A percentile compares a stretch with the other conserved stretches of the same genome.
These are phyloP conservation scores for Gossypium sturtianum DNA, from an alignment of 345 rosid species.

Conservation along the genomic window DNA sequence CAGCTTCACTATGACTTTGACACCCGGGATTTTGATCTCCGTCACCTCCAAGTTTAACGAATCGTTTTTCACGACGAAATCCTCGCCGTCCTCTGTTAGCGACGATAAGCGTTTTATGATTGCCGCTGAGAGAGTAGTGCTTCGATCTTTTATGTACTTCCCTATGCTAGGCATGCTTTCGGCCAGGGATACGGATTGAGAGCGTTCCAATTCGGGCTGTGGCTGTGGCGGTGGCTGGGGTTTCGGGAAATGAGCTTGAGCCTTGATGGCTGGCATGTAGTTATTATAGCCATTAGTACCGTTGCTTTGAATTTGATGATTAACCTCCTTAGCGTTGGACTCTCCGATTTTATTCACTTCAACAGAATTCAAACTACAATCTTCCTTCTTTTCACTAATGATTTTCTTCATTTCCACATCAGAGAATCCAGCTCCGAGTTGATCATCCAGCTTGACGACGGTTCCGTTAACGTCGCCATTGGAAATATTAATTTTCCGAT, in stretches of 20 bases:
- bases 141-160: slow-evolving; percentile 49
- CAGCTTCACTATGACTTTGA: slow-evolving; percentile 57
- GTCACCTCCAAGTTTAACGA: slow-evolving; percentile 39
- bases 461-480: not conserved
- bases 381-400: not conserved
- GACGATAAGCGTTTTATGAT: slow-evolving; percentile 46
- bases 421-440: not conserved
- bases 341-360: slow-evolving; percentile 3
- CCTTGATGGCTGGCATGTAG: slow-evolving; percentile 30
- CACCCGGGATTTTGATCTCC: slow-evolving; percentile 65
- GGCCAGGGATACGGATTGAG: slow-evolving; percentile 28
- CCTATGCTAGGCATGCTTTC: slow-evolving; percentile 44
- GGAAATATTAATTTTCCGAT: not conserved
- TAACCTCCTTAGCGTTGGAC: slow-evolving; percentile 5
- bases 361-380: not conserved
- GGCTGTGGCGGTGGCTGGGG: slow-evolving; percentile 51
- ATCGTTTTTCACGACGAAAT: slow-evolving; percentile 5
- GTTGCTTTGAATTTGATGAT: not conserved
- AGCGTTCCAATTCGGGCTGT: slow-evolving; percentile 2
- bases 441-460: not conserved
- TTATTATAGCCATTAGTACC: not conserved
- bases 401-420: not conserved
- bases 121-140: slow-evolving; percentile 50
- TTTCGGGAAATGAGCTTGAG: slow-evolving; percentile 65
- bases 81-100: slow-evolving; percentile 17